phyloP scores from a whole-genome alignment of 2,329 filamentous ascomycete genomes.

The Lasiodiplodia gonubiensis region DNA sequence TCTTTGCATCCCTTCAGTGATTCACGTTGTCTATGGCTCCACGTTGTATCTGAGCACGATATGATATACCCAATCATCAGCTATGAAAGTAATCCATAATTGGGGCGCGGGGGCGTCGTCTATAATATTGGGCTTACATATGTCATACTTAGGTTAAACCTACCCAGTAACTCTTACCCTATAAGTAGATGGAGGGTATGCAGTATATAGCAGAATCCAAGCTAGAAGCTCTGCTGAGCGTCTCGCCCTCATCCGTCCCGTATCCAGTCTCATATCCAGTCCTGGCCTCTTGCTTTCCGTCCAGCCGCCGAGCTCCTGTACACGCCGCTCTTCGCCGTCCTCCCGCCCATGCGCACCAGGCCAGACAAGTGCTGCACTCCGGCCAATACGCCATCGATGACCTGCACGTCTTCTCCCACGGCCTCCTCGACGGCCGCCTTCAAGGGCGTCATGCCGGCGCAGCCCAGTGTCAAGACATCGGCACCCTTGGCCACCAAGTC shows the following conservation, averaged over 20 bases:
- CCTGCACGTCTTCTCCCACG: constrained; percentile 54
- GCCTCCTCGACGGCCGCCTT: constrained; percentile 54
- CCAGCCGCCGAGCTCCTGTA: constrained; percentile 49
- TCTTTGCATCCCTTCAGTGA: background rate
- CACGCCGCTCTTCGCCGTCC: constrained; percentile 53
- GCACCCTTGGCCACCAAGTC: constrained; percentile 50
- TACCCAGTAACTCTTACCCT: no score
- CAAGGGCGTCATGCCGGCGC: constrained; percentile 58
- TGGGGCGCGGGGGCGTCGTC: background rate
- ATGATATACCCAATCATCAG: background rate
- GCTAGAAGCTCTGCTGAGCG: no score
- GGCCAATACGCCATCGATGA: constrained; percentile 59
- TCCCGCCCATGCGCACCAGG: constrained; percentile 53
- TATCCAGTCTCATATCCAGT: constrained; percentile 43
- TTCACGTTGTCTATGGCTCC: background rate
- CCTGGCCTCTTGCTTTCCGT: constrained; percentile 48
- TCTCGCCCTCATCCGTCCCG: no score
- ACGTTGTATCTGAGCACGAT: background rate
- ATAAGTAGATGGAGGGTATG: no score
- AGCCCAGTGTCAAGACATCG: constrained; percentile 53
- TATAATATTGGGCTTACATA: background rate
- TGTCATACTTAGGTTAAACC: background rate
- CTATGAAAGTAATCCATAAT: background rate
- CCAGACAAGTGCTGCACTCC: constrained; percentile 55
- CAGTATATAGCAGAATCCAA: no score